These are phyloP conservation scores for Yarrowia yakushimensis DNA, from an alignment of 805 yeast species.

Conservation along the genomic window DNA sequence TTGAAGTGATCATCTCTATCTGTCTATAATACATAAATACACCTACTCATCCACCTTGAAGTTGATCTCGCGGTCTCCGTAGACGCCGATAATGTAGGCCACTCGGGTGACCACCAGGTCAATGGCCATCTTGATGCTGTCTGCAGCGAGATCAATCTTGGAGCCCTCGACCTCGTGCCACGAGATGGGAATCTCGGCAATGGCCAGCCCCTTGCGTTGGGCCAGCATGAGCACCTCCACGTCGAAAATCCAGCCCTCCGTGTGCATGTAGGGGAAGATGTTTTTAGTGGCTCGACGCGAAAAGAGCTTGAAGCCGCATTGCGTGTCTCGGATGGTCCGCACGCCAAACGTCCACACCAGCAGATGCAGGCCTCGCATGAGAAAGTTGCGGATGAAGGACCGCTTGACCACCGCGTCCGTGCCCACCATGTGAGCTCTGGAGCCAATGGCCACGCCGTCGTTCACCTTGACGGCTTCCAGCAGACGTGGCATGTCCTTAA, in stretches of 20 bases:
- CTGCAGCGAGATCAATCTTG: constrained; percentile 87
- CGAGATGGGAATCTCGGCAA: constrained; percentile 77
- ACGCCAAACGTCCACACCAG: constrained; percentile 87
- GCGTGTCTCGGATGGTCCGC: constrained; percentile 83
- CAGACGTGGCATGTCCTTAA: constrained; percentile 61
- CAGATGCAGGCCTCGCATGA: constrained; percentile 89
- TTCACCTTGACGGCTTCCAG: constrained; percentile 41
- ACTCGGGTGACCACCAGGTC: constrained; percentile 86
- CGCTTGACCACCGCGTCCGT: constrained; percentile 97
- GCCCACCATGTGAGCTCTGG: constrained; percentile 94
- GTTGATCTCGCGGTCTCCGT: constrained; percentile 37
- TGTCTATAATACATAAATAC: constrained; percentile 24
- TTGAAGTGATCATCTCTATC: background rate
- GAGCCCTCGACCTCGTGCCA: constrained; percentile 98
- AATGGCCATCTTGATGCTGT: constrained; percentile 87
- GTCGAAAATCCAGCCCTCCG: constrained; percentile 98
- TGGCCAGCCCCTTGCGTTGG: constrained; percentile 59
- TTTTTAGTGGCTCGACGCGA: constrained; percentile 59
- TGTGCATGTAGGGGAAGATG: constrained; percentile 88
- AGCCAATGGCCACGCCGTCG: constrained; percentile 78
- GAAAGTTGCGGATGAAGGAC: constrained; percentile 77
- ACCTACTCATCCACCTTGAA: background rate
- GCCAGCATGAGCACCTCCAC: constrained; percentile 87
- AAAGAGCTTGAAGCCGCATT: constrained; percentile 95
- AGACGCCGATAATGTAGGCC: constrained; percentile 83